Evolutionary conservation across 345 rosid genomes (phyloP), one percentile per base, ranked within the genome.

Genomic region (Brassica cretica): DNA sequence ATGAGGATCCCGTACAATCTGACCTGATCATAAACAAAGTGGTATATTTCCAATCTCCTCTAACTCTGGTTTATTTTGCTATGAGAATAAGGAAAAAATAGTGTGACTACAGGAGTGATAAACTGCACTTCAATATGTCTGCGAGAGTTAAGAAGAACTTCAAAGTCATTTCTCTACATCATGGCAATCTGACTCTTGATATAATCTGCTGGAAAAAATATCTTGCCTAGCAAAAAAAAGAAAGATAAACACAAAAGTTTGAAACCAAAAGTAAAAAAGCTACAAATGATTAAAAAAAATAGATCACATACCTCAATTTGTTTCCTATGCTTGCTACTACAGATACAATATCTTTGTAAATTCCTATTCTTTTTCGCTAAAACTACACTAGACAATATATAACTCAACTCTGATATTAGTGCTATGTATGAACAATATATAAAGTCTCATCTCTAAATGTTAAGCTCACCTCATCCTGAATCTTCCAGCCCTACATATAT

Each of bases 381-480:
- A 9, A 39, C 46, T 39, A 39, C 46, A 39, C 9, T 39, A 39
- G 46, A 39, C 46, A 39, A 39, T 39, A 39, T 37, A 39, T 39
- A 39, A 39, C 46, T 39, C 46, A 39, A 39, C 46, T 39, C 46
- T 2, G 12, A 39, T 39, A 8, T 9, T 39, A 39, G 12, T 39
- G 46, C 4, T 39, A 39, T 39, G 9, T 39, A 39, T 9, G 12
- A 39, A 9, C 46, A 39, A 9, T 9, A 9, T 10, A 39, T 39
- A 39, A 39, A 39, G 46, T 58, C 2, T 19, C 5, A 58, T 21
- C 21, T 66, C 9, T 25, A 67, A 39, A 39, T 39, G 15, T 3
- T 3, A 44, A 79, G 35, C 55, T 74, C 61, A 88, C 90, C 87
- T 89, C 92, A 21, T 87, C 92, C 89, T 88, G 73, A 88, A 87